Percentiles rank a stretch among this genome's conserved stretches.
phyloP scores from a whole-genome alignment of 2,329 filamentous ascomycete genomes.

The Aspergillus ibericus region DNA sequence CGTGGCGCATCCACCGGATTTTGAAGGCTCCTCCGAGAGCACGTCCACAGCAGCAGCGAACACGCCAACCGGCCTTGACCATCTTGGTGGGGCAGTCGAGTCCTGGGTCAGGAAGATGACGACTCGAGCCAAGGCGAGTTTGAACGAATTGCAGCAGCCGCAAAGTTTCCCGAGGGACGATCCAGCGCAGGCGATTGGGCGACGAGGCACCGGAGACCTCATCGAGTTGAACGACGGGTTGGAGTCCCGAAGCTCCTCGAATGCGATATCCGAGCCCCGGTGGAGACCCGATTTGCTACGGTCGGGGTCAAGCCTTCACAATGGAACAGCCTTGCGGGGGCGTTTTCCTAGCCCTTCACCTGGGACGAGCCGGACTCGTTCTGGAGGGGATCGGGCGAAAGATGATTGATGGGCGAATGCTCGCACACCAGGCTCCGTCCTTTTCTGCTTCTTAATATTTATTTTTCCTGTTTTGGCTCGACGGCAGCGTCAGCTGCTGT shows the following conservation, averaged over 20 bases:
- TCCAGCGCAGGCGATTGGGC: conserved; percentile 25
- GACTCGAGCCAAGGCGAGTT: conserved; percentile 40
- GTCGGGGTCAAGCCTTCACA: conserved; percentile 17
- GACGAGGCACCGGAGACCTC: conserved; percentile 41
- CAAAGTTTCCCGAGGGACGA: conserved; percentile 21
- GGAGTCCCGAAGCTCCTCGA: conserved; percentile 28
- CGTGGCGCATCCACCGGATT: conserved; percentile 58
- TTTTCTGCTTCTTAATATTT: conserved; percentile 1
- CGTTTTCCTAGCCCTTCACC: conserved; percentile 27
- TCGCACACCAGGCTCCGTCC: neutral
- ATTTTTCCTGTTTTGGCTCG: neutral
- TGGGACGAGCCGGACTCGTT: conserved; percentile 39
- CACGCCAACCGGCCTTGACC: conserved; percentile 62
- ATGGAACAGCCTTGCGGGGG: conserved; percentile 25
- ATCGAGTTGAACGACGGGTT: conserved; percentile 45
- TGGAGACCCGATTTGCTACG: conserved; percentile 20
- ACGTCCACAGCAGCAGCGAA: conserved; percentile 33
- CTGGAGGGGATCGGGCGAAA: conserved; percentile 28
- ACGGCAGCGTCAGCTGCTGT: neutral
- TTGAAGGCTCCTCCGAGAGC: conserved; percentile 39
- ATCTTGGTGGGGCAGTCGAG: conserved; percentile 83
- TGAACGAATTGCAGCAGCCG: conserved; percentile 43
- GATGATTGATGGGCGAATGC: conserved; percentile 27
- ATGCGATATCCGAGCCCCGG: conserved; percentile 13
- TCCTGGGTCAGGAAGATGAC: conserved; percentile 86